These are phyloP conservation scores for Dictyostelium citrinum DNA, from an alignment of 78 protist genomes.

Conservation along the genomic window DNA sequence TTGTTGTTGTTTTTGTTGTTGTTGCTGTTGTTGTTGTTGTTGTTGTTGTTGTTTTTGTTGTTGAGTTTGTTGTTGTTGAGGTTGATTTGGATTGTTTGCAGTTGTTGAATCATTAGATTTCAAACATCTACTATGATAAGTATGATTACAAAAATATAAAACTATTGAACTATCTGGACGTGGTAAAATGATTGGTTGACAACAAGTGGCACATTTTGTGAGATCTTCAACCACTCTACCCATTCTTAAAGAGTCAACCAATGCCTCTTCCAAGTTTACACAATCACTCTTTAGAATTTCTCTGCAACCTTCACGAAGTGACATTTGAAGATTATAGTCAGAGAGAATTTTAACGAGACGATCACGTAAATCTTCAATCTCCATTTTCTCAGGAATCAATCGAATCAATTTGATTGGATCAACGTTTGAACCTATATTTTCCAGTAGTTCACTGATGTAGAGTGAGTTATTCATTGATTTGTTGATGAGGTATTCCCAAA, in stretches of 20 bases:
- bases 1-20: background rate
- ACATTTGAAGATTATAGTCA: constrained; percentile 89
- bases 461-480: constrained; percentile 80
- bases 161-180: constrained; percentile 62
- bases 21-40: background rate
- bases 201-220: constrained; percentile 71
- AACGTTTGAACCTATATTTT: constrained; percentile 85
- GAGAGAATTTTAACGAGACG: constrained; percentile 84
- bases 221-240: constrained; percentile 48
- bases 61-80: background rate
- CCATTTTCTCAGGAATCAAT: constrained; percentile 79
- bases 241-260: constrained; percentile 3
- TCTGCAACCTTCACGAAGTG: constrained; percentile 86
- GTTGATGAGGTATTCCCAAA: constrained; percentile 91
- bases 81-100: background rate
- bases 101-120: background rate
- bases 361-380: constrained; percentile 79
- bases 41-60: background rate
- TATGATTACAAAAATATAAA: constrained; percentile 71
- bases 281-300: constrained; percentile 82
- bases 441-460: constrained; percentile 79
- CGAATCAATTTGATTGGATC: constrained; percentile 86
- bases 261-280: constrained; percentile 60
- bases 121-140: constrained; percentile 61
- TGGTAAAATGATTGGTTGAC: constrained; percentile 50